Evolutionary conservation across 371 early-diverging fungal genomes (phyloP).

Genomic region (Vairimorpha necatrix): DNA sequence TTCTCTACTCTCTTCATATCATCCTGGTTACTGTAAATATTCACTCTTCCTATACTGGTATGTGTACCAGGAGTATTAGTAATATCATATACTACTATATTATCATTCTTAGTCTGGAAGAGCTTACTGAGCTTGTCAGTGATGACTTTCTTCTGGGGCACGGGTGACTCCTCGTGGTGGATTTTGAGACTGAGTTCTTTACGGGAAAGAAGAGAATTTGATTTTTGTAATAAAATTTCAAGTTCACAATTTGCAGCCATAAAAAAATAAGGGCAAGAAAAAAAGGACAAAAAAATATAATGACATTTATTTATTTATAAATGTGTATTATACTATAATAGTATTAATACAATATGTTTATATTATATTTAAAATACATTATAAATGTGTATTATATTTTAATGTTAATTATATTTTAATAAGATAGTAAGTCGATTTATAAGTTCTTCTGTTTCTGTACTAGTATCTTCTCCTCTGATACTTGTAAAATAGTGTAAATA

Average conservation of each 20-base stretch:
- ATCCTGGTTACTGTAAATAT: slow-evolving; percentile 52
- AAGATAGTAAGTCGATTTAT: background rate
- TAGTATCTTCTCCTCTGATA: background rate
- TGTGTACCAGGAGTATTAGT: slow-evolving; percentile 60
- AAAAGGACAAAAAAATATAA: background rate
- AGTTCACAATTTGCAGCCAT: slow-evolving; percentile 5
- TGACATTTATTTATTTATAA: background rate
- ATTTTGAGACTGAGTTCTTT: slow-evolving; percentile 58
- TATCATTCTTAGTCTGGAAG: slow-evolving; percentile 39
- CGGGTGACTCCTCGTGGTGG: slow-evolving; percentile 50
- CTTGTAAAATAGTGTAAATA: background rate
- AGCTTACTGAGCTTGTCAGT: slow-evolving; percentile 43
- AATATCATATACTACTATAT: slow-evolving; percentile 50
- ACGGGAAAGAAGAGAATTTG: slow-evolving; percentile 55
- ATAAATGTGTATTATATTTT: no score
- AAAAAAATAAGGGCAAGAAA: background rate
- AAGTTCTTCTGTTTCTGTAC: background rate
- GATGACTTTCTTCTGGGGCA: slow-evolving; percentile 57
- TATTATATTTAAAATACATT: no score
- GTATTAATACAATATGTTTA: no score
- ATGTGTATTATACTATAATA: no score
- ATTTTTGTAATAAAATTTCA: slow-evolving; percentile 8
- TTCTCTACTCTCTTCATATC: slow-evolving; percentile 51
- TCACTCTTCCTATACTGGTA: slow-evolving; percentile 47
- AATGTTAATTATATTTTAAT: no score